Percentiles rank a stretch among this genome's conserved stretches.
Conservation (phyloP, 305 asterid species). For the Galium porrigens region DNA sequence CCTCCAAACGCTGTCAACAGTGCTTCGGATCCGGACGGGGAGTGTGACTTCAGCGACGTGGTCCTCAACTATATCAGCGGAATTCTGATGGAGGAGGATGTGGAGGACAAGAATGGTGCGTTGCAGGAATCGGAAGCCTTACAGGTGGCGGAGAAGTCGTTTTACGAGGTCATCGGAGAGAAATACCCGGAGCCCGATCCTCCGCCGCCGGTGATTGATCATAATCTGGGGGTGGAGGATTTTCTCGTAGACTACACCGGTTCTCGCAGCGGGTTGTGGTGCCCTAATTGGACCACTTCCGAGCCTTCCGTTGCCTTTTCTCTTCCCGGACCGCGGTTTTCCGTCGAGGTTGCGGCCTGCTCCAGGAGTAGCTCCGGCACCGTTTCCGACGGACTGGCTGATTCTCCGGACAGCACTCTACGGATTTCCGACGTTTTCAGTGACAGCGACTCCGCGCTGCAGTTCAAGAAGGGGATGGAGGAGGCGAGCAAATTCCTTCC, state of each 20-base stretch:
- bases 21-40: slow-evolving; percentile 30
- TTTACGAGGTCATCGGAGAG: slow-evolving; percentile 53
- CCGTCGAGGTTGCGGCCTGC: slow-evolving; percentile 20
- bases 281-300: slow-evolving; percentile 28
- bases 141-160: slow-evolving; percentile 66
- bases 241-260: slow-evolving; percentile 17
- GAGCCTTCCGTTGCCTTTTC: slow-evolving; percentile 11
- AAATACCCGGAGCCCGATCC: slow-evolving; percentile 26
- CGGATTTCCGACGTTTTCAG: slow-evolving; percentile 40
- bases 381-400: slow-evolving; percentile 33
- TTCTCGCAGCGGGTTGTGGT: slow-evolving; percentile 17
- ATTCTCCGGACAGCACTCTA: slow-evolving; percentile 50
- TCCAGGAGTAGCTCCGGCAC: slow-evolving; percentile 39
- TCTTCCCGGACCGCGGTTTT: slow-evolving; percentile 9
- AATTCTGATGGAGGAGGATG: slow-evolving; percentile 72
- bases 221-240: slow-evolving; percentile 13
- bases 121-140: slow-evolving; percentile 63
- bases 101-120: slow-evolving; percentile 51
- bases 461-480: slow-evolving; percentile 54
- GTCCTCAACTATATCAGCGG: slow-evolving; percentile 55
- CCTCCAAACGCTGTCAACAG: background rate
- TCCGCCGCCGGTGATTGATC: slow-evolving; percentile 22
- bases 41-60: slow-evolving; percentile 58
- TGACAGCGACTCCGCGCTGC: slow-evolving; percentile 48
- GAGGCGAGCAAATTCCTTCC: slow-evolving; percentile 69